phyloP scores from a whole-genome alignment of 768 basidiomycete genomes.

The Mycena albidolilacea region DNA sequence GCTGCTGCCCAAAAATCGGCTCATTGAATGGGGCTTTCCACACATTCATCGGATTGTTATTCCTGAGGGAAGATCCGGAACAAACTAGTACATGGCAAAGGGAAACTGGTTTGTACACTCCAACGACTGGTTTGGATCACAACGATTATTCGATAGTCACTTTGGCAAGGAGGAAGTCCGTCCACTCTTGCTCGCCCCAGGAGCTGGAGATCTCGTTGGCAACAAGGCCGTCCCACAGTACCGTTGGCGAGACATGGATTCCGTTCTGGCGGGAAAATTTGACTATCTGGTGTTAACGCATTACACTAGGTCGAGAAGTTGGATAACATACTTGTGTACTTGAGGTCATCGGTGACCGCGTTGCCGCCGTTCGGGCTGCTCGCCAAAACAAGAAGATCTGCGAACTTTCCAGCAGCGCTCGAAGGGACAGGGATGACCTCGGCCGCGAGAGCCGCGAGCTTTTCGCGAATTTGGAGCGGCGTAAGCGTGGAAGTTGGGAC shows the following conservation, averaged over 20 bases:
- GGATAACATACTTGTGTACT: constrained; percentile 83
- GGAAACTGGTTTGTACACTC: no score
- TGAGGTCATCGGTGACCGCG: constrained; percentile 88
- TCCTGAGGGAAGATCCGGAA: no score
- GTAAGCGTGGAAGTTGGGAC: constrained; percentile 77
- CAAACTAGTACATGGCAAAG: no score
- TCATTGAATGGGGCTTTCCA: no score
- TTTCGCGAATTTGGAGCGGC: constrained; percentile 80
- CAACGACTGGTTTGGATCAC: no score
- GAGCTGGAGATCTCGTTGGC: constrained; percentile 83
- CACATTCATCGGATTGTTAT: no score
- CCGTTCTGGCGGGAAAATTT: constrained; percentile 93
- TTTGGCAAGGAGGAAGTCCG: constrained; percentile 76
- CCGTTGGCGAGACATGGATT: constrained; percentile 92
- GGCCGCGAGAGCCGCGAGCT: constrained; percentile 73
- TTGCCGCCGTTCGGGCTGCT: constrained; percentile 82
- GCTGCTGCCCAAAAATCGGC: no score
- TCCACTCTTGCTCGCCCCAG: constrained; percentile 89
- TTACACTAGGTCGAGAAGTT: neutral
- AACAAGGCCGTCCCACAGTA: constrained; percentile 82
- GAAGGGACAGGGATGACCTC: constrained; percentile 69
- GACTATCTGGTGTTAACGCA: constrained; percentile 61
- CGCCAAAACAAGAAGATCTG: constrained; percentile 75
- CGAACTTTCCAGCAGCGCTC: constrained; percentile 66
- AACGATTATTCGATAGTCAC: constrained; percentile 51